These are phyloP conservation scores for Blastocystis sp. DNA, from an alignment of 352 stramenopile species.

Conservation along the genomic window DNA sequence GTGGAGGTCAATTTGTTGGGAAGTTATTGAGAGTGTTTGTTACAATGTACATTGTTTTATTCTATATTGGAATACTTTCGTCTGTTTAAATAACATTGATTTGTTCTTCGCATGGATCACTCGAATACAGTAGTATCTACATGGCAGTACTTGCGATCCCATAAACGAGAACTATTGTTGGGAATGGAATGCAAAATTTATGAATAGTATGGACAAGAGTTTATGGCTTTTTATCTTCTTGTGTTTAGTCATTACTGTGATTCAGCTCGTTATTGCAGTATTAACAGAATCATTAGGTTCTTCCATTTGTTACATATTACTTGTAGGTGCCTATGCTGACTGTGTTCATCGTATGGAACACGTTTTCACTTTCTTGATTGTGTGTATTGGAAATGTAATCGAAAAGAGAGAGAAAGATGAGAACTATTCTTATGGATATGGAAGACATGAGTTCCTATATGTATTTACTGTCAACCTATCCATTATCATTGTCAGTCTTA, in stretches of 20 bases:
- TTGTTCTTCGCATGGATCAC: neutral
- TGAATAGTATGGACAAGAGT: conserved; percentile 1
- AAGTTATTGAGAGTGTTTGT: conserved; percentile 4
- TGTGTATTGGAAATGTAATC: conserved; percentile 14
- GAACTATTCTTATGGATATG: conserved; percentile 33
- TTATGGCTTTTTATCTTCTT: conserved; percentile 41
- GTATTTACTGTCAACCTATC: conserved; percentile 27
- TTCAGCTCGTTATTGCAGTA: conserved; percentile 2
- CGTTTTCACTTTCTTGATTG: neutral
- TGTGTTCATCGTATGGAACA: conserved; percentile 38
- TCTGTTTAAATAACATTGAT: neutral
- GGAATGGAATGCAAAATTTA: neutral
- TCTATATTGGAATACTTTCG: neutral
- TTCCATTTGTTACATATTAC: neutral
- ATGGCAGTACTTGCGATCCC: neutral
- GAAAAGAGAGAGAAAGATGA: neutral
- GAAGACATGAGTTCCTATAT: conserved; percentile 28
- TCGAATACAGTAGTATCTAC: neutral
- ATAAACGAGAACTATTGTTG: conserved; percentile 37
- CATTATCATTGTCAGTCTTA: neutral
- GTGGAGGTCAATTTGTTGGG: conserved; percentile 38
- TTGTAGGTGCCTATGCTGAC: conserved; percentile 13
- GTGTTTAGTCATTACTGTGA: neutral
- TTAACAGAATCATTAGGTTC: conserved; percentile 9
- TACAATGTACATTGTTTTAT: neutral